A percentile compares a stretch with the other conserved stretches of the same genome.
Evolutionary conservation across 2,329 filamentous ascomycete species (phyloP).

Genomic region (Trichoderma atrobrunneum): DNA sequence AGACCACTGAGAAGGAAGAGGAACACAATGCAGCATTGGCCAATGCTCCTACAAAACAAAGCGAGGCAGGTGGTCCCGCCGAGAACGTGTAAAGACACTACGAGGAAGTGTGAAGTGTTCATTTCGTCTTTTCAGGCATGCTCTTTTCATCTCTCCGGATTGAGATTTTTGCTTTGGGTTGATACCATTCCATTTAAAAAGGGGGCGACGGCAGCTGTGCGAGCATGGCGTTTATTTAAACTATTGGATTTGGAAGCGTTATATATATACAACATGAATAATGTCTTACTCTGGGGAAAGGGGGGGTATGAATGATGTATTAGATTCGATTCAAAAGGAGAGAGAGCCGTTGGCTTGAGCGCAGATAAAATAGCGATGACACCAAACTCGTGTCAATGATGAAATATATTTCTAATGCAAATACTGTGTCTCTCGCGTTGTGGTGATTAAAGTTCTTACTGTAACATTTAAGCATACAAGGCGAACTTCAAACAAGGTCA

Average conservation of each 20-base stretch:
- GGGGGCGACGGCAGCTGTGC: background rate
- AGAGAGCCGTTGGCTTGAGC: background rate
- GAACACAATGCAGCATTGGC: conserved; percentile 35
- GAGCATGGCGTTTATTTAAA: conserved; percentile 9
- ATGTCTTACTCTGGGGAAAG: background rate
- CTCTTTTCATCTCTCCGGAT: background rate
- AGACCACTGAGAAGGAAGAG: conserved; percentile 31
- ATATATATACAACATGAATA: conserved; percentile 4
- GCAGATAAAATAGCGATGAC: background rate
- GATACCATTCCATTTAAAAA: conserved; percentile 6
- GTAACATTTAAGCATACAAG: background rate
- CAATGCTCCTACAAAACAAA: conserved; percentile 33
- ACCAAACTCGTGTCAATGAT: background rate
- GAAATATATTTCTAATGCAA: background rate
- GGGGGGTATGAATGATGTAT: background rate
- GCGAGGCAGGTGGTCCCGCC: conserved; percentile 24
- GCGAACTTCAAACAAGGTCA: background rate
- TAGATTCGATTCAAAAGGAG: background rate
- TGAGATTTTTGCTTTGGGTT: background rate
- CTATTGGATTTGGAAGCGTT: conserved; percentile 1
- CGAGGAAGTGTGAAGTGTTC: background rate
- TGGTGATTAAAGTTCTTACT: background rate
- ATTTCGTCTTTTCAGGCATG: background rate
- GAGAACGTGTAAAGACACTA: conserved; percentile 21
- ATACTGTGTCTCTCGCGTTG: background rate